Evolutionary conservation across 257 asterid species (phyloP).

Genomic region (Solanum sparsipilum): DNA sequence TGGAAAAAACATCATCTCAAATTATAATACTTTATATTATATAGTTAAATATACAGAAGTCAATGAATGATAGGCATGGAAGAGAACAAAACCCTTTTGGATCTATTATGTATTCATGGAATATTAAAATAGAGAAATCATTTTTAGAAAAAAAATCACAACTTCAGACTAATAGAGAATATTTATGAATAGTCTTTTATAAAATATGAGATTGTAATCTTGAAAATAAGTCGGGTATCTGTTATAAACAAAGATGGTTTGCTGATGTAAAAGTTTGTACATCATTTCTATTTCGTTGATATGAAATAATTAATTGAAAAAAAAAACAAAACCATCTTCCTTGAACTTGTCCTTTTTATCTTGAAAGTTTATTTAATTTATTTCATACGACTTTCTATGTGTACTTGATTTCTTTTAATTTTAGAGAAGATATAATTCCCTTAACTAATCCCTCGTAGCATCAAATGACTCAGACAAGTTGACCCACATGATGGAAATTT

Average conservation of each 20-base stretch:
- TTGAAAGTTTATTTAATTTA: not conserved
- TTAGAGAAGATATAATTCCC: not conserved
- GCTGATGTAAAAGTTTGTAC: not conserved
- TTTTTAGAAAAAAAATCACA: not conserved
- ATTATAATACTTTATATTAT: not conserved
- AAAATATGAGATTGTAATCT: not conserved
- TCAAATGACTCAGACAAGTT: not conserved
- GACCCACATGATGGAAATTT: not conserved
- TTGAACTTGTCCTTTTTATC: not conserved
- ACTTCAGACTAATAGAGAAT: not conserved
- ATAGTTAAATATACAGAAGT: not conserved
- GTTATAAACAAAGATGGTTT: not conserved
- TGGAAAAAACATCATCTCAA: not conserved
- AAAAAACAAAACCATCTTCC: not conserved
- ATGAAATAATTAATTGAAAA: not conserved
- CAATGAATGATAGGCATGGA: not conserved
- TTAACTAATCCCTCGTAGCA: not conserved
- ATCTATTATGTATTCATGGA: not conserved
- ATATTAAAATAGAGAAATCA: not conserved
- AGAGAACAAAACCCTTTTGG: not conserved
- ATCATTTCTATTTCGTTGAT: not conserved
- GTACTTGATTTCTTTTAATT: not conserved
- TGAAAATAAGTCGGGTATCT: not conserved
- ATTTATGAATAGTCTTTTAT: not conserved
- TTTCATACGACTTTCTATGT: not conserved